Evolutionary conservation across 164 flowering plant genomes (phyloP).

Genomic region (Litsea cubeba): DNA sequence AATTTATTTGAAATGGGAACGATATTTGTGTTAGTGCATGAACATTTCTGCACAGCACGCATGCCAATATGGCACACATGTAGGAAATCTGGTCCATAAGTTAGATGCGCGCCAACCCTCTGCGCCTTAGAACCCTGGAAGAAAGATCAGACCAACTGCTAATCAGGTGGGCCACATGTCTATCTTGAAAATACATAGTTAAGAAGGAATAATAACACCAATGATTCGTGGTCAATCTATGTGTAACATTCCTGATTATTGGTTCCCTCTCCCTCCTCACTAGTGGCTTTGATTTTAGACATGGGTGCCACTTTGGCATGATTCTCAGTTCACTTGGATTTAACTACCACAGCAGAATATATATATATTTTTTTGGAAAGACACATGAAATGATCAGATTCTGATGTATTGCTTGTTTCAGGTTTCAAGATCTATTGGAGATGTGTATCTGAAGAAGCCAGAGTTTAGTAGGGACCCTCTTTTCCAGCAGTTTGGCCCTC

Average conservation of each 20-base stretch:
- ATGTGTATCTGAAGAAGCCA: slow-evolving; percentile 67
- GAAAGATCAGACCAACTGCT: background rate
- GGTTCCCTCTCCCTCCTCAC: background rate
- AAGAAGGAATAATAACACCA: background rate
- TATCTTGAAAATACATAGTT: too few relatives aligned
- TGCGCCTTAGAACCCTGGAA: background rate
- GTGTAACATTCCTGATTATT: too few relatives aligned
- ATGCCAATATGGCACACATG: too few relatives aligned
- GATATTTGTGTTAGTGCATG: too few relatives aligned
- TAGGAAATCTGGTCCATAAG: too few relatives aligned
- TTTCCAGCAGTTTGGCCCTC: slow-evolving; percentile 42
- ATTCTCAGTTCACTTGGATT: background rate
- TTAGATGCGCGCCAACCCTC: background rate
- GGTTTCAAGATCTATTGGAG: slow-evolving; percentile 90
- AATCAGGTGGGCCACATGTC: background rate
- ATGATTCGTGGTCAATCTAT: too few relatives aligned
- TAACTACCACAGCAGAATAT: background rate
- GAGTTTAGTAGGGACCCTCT: slow-evolving; percentile 53
- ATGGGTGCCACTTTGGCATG: background rate
- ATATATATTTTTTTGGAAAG: background rate
- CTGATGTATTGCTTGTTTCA: slow-evolving; percentile 15
- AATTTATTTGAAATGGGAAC: too few relatives aligned
- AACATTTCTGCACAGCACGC: too few relatives aligned
- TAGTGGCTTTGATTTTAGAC: background rate
- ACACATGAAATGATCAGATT: background rate